Evolutionary conservation across 169 alveolate species (phyloP).

Genomic region (Perkinsus olseni): DNA sequence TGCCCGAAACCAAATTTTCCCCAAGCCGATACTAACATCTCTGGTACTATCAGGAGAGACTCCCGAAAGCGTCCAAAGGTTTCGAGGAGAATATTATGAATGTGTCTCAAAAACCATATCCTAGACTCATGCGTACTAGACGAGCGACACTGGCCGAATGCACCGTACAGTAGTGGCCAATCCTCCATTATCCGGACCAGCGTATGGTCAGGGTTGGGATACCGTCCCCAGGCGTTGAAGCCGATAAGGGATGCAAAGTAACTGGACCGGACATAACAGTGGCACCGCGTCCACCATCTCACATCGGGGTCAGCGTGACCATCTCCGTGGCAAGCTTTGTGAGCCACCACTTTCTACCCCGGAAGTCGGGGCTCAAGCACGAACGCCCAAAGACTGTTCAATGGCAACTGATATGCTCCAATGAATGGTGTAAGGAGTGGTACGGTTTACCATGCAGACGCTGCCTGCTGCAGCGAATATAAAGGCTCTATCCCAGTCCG

Average conservation of each 20-base stretch:
- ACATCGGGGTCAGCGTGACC: neutral
- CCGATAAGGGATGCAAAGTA: neutral
- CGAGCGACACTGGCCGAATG: too few relatives aligned
- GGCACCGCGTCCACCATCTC: neutral
- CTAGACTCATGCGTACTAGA: too few relatives aligned
- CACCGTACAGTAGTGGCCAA: neutral
- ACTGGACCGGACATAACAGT: neutral
- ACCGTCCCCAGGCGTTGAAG: neutral
- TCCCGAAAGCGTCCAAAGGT: too few relatives aligned
- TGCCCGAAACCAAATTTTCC: too few relatives aligned
- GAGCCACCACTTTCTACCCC: neutral
- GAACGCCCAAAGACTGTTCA: neutral
- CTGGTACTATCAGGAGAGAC: too few relatives aligned
- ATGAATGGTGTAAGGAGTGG: neutral
- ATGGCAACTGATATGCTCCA: neutral
- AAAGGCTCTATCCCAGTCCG: neutral
- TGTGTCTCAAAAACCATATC: too few relatives aligned
- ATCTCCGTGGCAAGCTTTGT: neutral
- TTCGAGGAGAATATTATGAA: too few relatives aligned
- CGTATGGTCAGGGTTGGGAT: neutral
- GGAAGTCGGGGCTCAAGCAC: neutral
- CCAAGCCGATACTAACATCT: too few relatives aligned
- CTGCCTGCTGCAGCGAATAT: neutral
- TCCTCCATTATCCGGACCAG: neutral
- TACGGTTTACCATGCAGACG: neutral